Percentiles rank a stretch among this genome's conserved stretches.
Conservation (phyloP, 2,329 filamentous ascomycete genomes). For the Aureobasidium sp. region DNA sequence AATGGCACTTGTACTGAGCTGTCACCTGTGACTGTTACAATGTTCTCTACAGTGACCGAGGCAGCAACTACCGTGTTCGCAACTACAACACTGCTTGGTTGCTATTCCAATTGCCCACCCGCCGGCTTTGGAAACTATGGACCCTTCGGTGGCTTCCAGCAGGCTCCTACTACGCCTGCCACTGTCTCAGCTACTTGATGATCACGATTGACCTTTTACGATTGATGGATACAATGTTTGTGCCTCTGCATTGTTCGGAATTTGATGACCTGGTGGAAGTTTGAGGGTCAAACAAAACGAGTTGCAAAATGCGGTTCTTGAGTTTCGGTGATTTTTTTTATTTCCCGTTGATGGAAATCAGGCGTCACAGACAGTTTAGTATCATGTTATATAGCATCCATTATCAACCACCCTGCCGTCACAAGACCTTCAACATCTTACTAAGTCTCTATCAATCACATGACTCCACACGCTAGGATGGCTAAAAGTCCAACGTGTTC, state of each 20-base stretch:
- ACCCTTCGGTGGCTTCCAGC: not conserved
- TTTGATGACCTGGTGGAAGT: not conserved
- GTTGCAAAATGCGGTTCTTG: not conserved
- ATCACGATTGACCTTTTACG: not conserved
- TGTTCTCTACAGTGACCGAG: slow-evolving; percentile 5
- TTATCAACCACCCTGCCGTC: slow-evolving; percentile 8
- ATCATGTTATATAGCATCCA: not conserved
- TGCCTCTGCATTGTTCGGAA: not conserved
- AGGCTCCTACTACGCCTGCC: not conserved
- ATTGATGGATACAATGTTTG: slow-evolving; percentile 3
- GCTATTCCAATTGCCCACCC: slow-evolving; percentile 19
- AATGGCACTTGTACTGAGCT: slow-evolving; percentile 7
- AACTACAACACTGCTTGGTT: slow-evolving; percentile 17
- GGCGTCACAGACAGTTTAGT: not conserved
- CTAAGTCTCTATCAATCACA: slow-evolving; percentile 13
- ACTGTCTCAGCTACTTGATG: not conserved
- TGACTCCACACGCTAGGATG: slow-evolving; percentile 12
- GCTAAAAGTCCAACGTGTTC: slow-evolving; percentile 4
- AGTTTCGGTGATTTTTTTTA: not conserved
- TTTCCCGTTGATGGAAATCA: not conserved
- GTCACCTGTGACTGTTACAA: not conserved
- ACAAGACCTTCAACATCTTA: slow-evolving; percentile 16
- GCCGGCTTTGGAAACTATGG: slow-evolving; percentile 11
- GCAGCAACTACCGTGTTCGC: slow-evolving; percentile 10
- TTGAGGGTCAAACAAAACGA: not conserved